Base-by-base conservation (phyloP, 192 early-diverging fungal genomes). In the Helicostylum pulchrum region DNA sequence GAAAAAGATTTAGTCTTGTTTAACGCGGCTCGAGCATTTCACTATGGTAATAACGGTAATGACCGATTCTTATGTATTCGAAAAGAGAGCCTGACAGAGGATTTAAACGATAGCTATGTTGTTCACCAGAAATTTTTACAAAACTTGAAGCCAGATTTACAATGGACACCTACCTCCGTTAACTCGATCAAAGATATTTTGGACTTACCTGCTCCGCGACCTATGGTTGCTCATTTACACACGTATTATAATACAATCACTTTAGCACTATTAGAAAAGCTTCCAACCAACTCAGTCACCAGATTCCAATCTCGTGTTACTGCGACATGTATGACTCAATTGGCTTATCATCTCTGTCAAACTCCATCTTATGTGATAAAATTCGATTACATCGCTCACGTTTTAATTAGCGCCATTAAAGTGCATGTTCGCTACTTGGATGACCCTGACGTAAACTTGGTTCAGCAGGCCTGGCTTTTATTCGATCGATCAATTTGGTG, bases 401-500 rank as follows among this genome's bases (percentile, higher is more conserved):
- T 42, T 14, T 14, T 62, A 11, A 62, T 51, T 51, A 19, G 12
- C 8, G 61, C 61, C 7, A 34, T 62, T 10, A 51, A 62, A 21
- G 34, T 62, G 7, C 48, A 62, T 42, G n/a, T 48, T 12, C 21
- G 32, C 10, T 62, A 51, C 23, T 46, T 62, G 31, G 31, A 62
- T 19, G 32, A 51, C 20, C 30, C 26, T 23, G 48, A 62, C 12
- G 48, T 51, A 7, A 51, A 30, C 10, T 12, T 62, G 17, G 61
- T 46, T 15, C 61, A 62, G n/a, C 47, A 62, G n/a, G 31, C 46
- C 3, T 62, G 61, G 61, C 14, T n/a, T 14, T 15, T 62, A 39
- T 62, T 51, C 19, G 61, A 62, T 36, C 61, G 61, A 6, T 62
- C 17, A 36, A 48, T 62, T 17, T 51, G 46, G 61, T 51, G 46